A percentile compares a stretch with the other conserved stretches of the same genome.
Evolutionary conservation across 208 protist species (phyloP).

Genomic region (Pavlovales sp.): DNA sequence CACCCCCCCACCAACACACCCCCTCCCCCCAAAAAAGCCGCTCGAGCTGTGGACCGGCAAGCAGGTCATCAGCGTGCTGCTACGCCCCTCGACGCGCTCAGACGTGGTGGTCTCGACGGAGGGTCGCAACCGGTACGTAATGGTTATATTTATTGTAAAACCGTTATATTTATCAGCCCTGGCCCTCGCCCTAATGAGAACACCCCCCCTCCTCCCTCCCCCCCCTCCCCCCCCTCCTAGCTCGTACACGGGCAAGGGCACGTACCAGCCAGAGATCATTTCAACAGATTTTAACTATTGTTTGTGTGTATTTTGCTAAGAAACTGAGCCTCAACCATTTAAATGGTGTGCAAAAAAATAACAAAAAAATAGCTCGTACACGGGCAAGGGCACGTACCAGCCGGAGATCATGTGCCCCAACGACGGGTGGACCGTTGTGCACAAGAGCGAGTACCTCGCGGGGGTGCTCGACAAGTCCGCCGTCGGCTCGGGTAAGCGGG

Average conservation of each 20-base stretch:
- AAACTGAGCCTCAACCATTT: too few relatives aligned
- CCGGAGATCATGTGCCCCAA: constrained; percentile 57
- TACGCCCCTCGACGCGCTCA: constrained; percentile 60
- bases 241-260: not conserved
- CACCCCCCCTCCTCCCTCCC: too few relatives aligned
- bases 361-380: too few relatives aligned
- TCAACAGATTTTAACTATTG: too few relatives aligned
- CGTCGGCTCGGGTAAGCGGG: constrained; percentile 85
- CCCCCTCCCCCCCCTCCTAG: too few relatives aligned
- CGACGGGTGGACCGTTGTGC: constrained; percentile 79
- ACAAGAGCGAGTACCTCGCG: constrained; percentile 78
- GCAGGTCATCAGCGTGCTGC: constrained; percentile 87
- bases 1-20: too few relatives aligned
- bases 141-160: constrained; percentile 70
- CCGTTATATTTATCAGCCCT: too few relatives aligned
- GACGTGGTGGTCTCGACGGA: constrained; percentile 34
- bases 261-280: constrained; percentile 42
- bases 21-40: too few relatives aligned
- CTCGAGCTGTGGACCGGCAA: constrained; percentile 98
- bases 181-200: too few relatives aligned
- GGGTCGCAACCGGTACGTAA: not conserved
- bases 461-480: constrained; percentile 95
- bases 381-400: not conserved
- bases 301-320: too few relatives aligned
- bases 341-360: too few relatives aligned